Evolutionary conservation across 257 asterid species (phyloP).

Genomic region (Ballota nigra): DNA sequence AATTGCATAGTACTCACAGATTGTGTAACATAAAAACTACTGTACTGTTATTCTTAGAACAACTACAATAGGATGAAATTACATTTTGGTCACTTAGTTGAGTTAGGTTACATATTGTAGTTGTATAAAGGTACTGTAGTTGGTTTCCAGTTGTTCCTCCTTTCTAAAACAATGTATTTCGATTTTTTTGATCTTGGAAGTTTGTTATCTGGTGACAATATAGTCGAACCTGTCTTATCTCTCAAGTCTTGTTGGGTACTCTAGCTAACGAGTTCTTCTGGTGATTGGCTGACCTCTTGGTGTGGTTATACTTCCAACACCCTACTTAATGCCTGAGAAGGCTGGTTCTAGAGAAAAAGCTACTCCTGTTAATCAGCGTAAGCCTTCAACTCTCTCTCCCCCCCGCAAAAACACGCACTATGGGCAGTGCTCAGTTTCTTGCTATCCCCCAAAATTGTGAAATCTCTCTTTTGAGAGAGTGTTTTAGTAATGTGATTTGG

Average conservation of each 20-base stretch:
- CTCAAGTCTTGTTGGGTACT: background rate
- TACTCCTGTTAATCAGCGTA: background rate
- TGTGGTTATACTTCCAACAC: background rate
- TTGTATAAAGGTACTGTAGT: slow-evolving; percentile 2
- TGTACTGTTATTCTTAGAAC: slow-evolving; percentile 26
- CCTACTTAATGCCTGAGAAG: background rate
- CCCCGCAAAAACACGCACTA: background rate
- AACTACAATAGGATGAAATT: slow-evolving; percentile 8
- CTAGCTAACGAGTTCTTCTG: background rate
- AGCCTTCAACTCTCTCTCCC: background rate
- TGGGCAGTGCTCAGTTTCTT: background rate
- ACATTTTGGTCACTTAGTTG: slow-evolving; percentile 4
- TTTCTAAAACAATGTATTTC: background rate
- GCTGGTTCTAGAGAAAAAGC: background rate
- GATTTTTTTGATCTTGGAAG: background rate
- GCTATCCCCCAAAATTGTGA: background rate
- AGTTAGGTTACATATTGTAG: slow-evolving; percentile 20
- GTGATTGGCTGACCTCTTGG: background rate
- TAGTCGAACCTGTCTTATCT: background rate
- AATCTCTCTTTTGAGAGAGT: background rate
- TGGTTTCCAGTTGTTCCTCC: slow-evolving; percentile 2
- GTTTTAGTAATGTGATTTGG: background rate
- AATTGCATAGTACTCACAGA: background rate
- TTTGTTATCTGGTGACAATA: background rate
- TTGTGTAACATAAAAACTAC: slow-evolving; percentile 5